Base-by-base conservation (phyloP, 352 stramenopile genomes). In the Pythium scleroteichum region DNA sequence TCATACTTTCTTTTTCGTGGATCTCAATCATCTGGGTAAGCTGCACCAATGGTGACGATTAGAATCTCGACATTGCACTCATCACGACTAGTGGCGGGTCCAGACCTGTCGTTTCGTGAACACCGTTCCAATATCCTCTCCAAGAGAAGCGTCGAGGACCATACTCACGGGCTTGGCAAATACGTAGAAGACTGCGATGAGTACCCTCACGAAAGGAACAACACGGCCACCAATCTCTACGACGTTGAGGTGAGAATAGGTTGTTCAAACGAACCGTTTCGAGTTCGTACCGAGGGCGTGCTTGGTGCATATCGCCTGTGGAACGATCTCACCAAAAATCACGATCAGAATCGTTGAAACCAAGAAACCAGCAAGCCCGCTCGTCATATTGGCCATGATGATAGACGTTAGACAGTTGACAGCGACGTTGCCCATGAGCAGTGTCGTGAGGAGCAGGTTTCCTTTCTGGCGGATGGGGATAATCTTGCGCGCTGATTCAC, bases 381-480 rank as follows among this genome's bases (percentile, higher is more conserved):
- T 83, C 9, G 81, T 80, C 38, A 96, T 78, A 35, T 95, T 83
- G n/a, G 80, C 92, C 71, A 98, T 89, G 9, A 99, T 69, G 74
- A 99, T 99, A 4, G 96, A 98, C 5, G 98, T 78, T 45, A 98
- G 62, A n/a, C 94, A 92, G 70, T 99, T 99, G n/a, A 98, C 95
- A 0, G 83, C 79, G 1, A 98, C 95, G 71, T 99, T 99, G 50
- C 95, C 94, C 13, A 99, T 72, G 17, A 99, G 72, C 32, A 99
- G 73, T 10, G 96, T 99, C 64, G 94, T 98, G 42, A 99, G 81
- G 41, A 99, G 78, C 33, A 98, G 69, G 75, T 99, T 99, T 33
- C 97, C 97, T 63, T 98, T 81, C 59, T 89, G 73, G 13, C 97
- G 91, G 44, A 99, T 73, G 5, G 93, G 90, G 23, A 90, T 75